Evolutionary conservation across 192 early-diverging fungal genomes (phyloP).

Genomic region (Coemansia sp.): DNA sequence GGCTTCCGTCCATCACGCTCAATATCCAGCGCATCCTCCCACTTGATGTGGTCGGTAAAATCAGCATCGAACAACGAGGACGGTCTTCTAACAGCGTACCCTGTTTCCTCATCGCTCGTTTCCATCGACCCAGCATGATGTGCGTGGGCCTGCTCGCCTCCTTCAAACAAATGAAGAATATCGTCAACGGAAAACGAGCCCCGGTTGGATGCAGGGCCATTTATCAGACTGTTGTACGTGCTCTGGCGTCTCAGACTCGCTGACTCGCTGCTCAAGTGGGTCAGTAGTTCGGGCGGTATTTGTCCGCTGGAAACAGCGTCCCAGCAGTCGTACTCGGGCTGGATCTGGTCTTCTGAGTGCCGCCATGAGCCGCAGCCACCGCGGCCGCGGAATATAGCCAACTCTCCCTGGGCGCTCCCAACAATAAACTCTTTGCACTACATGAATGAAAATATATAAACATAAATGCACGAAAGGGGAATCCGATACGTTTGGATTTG

Average conservation of each 20-base stretch:
- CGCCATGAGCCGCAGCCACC: constrained; percentile 53
- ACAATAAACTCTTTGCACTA: constrained; percentile 59
- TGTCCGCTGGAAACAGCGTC: constrained; percentile 47
- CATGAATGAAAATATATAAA: background rate
- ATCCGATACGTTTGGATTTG: background rate
- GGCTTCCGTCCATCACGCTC: constrained; percentile 57
- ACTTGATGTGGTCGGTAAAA: constrained; percentile 36
- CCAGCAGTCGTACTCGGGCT: constrained; percentile 57
- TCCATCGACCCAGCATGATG: constrained; percentile 17
- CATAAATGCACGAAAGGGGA: background rate
- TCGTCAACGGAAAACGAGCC: constrained; percentile 47
- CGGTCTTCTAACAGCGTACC: background rate
- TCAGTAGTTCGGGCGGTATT: constrained; percentile 14
- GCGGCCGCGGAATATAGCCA: constrained; percentile 54
- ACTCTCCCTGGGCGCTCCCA: constrained; percentile 52
- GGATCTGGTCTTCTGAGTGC: constrained; percentile 46
- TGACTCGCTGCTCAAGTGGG: background rate
- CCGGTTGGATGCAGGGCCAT: constrained; percentile 21
- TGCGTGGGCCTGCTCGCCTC: constrained; percentile 7
- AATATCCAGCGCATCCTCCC: constrained; percentile 53
- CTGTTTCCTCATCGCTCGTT: constrained; percentile 35
- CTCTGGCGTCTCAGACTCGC: constrained; percentile 28
- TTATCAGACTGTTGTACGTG: constrained; percentile 28
- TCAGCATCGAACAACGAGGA: constrained; percentile 17
- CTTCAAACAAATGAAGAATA: constrained; percentile 44